Evolutionary conservation across 148 eudicot species (phyloP).

Genomic region (Silene uniflora): DNA sequence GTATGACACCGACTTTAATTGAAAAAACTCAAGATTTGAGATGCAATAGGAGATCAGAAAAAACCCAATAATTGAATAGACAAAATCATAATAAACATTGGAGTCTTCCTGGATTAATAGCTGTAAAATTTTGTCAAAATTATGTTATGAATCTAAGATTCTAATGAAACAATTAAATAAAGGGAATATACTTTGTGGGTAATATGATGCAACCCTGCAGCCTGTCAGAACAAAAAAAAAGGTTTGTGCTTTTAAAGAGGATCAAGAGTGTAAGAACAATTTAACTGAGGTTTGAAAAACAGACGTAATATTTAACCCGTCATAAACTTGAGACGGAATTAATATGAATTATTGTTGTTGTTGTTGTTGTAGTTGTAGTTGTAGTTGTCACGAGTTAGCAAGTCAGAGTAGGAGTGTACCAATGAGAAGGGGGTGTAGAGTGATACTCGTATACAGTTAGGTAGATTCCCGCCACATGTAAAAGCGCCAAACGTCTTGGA

Average conservation of each 20-base stretch:
- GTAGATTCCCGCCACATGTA: constrained; percentile 6
- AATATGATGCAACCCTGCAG: not conserved
- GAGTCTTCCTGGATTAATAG: constrained; percentile 18
- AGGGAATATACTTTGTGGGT: constrained; percentile 1
- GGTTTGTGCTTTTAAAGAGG: not conserved
- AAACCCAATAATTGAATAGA: constrained; percentile 19
- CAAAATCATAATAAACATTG: constrained; percentile 20
- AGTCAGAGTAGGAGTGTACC: too few relatives aligned
- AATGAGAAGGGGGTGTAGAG: too few relatives aligned
- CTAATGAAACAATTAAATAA: constrained; percentile 7
- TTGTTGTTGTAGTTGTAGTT: too few relatives aligned
- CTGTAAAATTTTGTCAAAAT: constrained; percentile 23
- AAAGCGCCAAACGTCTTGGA: not conserved
- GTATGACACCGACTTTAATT: constrained; percentile 12
- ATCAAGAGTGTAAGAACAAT: not conserved
- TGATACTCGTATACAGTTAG: too few relatives aligned
- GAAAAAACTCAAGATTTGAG: constrained; percentile 13
- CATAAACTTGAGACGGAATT: too few relatives aligned
- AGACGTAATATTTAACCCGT: too few relatives aligned
- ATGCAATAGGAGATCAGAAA: constrained; percentile 17
- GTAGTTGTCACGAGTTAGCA: not conserved
- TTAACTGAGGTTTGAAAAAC: not conserved
- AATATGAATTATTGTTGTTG: not conserved
- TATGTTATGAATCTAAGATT: constrained; percentile 10
- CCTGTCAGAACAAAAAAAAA: not conserved